phyloP scores from a whole-genome alignment of 805 yeast genomes.

The Saccharomycopsis javanensis region DNA sequence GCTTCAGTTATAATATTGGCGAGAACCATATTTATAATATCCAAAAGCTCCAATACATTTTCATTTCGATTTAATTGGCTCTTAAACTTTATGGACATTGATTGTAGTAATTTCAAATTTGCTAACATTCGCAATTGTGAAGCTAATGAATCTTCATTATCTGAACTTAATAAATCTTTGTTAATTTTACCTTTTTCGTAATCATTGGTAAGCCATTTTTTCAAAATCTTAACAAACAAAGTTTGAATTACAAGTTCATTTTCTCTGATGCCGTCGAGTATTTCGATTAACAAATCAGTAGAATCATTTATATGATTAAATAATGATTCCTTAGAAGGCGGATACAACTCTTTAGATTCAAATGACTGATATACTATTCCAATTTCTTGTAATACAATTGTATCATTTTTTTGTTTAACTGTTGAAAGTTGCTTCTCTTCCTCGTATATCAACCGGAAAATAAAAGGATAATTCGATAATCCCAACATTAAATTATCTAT shows the following conservation, averaged over 20 bases:
- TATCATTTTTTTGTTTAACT: not conserved
- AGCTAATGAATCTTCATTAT: conserved; percentile 24
- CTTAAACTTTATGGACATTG: conserved; percentile 47
- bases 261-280: conserved; percentile 39
- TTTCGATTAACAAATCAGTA: conserved; percentile 31
- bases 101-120: conserved; percentile 57
- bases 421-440: not conserved
- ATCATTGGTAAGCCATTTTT: conserved; percentile 45
- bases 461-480: conserved; percentile 9
- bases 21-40: conserved; percentile 37
- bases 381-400: conserved; percentile 1
- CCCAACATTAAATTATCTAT: conserved; percentile 16
- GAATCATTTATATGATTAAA: conserved; percentile 38
- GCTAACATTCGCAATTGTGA: conserved; percentile 47
- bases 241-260: conserved; percentile 34
- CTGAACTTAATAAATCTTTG: conserved; percentile 14
- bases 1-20: conserved; percentile 2
- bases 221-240: conserved; percentile 42
- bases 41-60: conserved; percentile 37
- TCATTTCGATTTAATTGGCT: conserved; percentile 39
- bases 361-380: conserved; percentile 5
- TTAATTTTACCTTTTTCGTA: conserved; percentile 2
- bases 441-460: conserved; percentile 2
- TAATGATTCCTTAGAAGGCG: conserved; percentile 23
- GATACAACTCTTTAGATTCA: conserved; percentile 7